Conservation (phyloP, 1,284 basidiomycete genomes). For the Ceratobasidium sp. region DNA sequence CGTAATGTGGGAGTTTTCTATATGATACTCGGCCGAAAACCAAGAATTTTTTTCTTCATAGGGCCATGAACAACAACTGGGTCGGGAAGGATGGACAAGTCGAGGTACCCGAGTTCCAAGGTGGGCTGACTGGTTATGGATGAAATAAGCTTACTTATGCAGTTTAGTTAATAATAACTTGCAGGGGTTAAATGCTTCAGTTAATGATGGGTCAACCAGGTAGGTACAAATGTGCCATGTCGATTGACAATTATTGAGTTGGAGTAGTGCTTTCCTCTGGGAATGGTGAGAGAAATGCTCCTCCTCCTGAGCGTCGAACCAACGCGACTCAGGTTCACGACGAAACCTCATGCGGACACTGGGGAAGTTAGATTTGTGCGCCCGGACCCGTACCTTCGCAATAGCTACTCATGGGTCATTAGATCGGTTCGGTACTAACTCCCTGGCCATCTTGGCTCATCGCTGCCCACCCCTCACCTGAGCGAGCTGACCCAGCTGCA, state of each 20-base stretch:
- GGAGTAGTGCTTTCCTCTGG: slow-evolving; percentile 83
- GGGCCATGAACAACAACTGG: slow-evolving; percentile 71
- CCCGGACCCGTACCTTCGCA: slow-evolving; percentile 39
- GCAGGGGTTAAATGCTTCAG: slow-evolving; percentile 84
- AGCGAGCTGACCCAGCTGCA: slow-evolving; percentile 58
- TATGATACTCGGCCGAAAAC: background rate
- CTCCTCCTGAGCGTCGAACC: background rate
- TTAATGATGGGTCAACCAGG: slow-evolving; percentile 80
- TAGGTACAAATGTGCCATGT: background rate
- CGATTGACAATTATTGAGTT: background rate
- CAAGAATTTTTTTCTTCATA: background rate
- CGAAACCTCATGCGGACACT: slow-evolving; percentile 87
- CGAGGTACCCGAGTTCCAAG: slow-evolving; percentile 64
- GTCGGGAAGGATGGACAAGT: slow-evolving; percentile 46
- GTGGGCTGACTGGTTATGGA: slow-evolving; percentile 52
- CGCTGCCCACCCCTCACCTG: slow-evolving; percentile 72
- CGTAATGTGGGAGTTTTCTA: slow-evolving; percentile 76
- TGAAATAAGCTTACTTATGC: background rate
- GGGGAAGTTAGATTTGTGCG: slow-evolving; percentile 84
- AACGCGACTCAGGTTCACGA: slow-evolving; percentile 69
- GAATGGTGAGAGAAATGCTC: slow-evolving; percentile 63
- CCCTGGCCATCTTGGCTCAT: slow-evolving; percentile 98
- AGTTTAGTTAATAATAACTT: slow-evolving; percentile 85
- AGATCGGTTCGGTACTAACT: slow-evolving; percentile 88
- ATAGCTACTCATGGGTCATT: slow-evolving; percentile 43